phyloP scores from a whole-genome alignment of 2,329 filamentous ascomycete species.

The Cytospora piceicola region DNA sequence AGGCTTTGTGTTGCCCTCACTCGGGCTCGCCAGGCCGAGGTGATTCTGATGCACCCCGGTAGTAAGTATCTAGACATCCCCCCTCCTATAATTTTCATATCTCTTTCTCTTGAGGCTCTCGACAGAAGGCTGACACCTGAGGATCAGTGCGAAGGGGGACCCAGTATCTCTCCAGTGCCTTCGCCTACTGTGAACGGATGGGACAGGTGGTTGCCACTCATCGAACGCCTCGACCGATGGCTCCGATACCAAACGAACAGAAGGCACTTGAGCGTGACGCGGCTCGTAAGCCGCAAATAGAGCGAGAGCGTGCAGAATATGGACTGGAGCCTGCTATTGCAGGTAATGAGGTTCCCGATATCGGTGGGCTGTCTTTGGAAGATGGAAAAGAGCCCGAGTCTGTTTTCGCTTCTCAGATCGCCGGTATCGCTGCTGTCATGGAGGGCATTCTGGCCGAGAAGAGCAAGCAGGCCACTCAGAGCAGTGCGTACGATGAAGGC shows the following conservation, averaged over 20 bases:
- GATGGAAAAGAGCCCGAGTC: constrained; percentile 16
- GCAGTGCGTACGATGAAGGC: not conserved
- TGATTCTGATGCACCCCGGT: constrained; percentile 45
- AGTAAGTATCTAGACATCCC: constrained; percentile 7
- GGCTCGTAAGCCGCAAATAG: constrained; percentile 1
- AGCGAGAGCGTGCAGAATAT: constrained; percentile 7
- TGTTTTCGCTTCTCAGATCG: constrained; percentile 16
- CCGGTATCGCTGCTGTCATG: constrained; percentile 16
- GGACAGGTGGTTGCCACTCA: constrained; percentile 19
- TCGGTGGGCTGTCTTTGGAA: not conserved
- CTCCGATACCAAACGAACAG: not conserved
- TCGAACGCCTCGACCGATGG: constrained; percentile 3
- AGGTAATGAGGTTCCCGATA: not conserved
- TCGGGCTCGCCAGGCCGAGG: constrained; percentile 45
- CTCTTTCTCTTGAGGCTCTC: no score
- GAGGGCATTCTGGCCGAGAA: constrained; percentile 17
- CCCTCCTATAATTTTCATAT: not conserved
- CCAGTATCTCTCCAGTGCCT: not conserved
- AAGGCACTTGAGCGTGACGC: constrained; percentile 1
- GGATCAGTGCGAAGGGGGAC: constrained; percentile 17
- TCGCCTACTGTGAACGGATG: constrained; percentile 11
- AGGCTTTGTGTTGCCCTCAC: constrained; percentile 48
- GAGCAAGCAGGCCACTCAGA: not conserved
- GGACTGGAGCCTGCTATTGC: constrained; percentile 11
- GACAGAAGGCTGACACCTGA: not conserved